These are phyloP conservation scores for Ceratocystis harringtonii DNA, from an alignment of 2,329 filamentous ascomycete genomes.

Conservation along the genomic window DNA sequence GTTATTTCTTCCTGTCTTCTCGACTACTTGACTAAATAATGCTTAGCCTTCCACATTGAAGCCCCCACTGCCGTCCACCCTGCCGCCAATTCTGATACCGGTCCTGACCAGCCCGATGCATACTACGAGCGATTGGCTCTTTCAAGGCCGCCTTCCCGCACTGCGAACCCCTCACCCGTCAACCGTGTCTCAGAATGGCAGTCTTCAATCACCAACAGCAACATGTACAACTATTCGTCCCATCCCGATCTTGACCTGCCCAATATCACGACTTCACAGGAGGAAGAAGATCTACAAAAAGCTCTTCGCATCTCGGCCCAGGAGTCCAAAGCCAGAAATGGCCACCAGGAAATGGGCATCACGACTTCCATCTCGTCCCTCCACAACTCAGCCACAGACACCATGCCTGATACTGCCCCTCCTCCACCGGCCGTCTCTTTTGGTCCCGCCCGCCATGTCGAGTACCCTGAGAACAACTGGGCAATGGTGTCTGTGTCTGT, in stretches of 20 bases:
- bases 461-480: constrained; percentile 44
- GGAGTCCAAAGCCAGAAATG: constrained; percentile 9
- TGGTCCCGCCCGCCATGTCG: constrained; percentile 41
- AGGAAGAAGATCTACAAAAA: constrained; percentile 30
- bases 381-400: background rate
- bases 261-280: constrained; percentile 22
- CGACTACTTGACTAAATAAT: background rate
- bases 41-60: constrained; percentile 41
- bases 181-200: constrained; percentile 37
- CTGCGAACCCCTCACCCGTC: constrained; percentile 42
- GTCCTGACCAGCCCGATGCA: constrained; percentile 22
- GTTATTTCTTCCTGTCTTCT: background rate
- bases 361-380: constrained; percentile 14
- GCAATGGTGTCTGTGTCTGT: constrained; percentile 39
- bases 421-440: constrained; percentile 26
- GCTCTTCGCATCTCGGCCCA: constrained; percentile 14
- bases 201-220: constrained; percentile 30
- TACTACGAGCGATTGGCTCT: constrained; percentile 32
- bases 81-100: constrained; percentile 29
- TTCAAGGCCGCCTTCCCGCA: constrained; percentile 47
- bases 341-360: constrained; percentile 37
- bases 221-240: constrained; percentile 10
- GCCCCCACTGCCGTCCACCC: constrained; percentile 24
- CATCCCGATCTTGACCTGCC: background rate
- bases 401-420: background rate